Evolutionary conservation across 345 rosid species (phyloP), one percentile per base, ranked within the genome.

Genomic region (Salix dunnii): DNA sequence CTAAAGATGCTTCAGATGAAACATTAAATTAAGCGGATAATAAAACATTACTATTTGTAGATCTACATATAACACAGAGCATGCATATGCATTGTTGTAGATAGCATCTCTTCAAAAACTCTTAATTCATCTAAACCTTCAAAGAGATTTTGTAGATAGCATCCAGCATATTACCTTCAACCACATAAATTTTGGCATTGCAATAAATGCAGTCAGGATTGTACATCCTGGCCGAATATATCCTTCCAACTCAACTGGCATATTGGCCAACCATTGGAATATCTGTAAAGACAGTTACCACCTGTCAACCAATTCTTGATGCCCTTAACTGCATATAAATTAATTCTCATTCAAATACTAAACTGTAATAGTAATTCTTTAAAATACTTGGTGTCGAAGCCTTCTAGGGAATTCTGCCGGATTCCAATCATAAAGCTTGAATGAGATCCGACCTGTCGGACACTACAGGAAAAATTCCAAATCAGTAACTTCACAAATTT

Each of bases 371-470:
- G 82, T 60, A 86, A 83, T 79, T 86, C 82, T 82, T 87, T 86
- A 86, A 86, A 81, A 82, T 96, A 96, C 99, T 92, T 96, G 99
- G 81, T 88, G 99, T 77, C 98, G 97, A 63, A 96, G 98, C 88
- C 97, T 91, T 88, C 99, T 88, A 2, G 99, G 99, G 80, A 96
- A 96, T 82, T 96, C 99, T 4, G 98, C 98, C 2, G 98, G 99
- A 86, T 96, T 96, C 99, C 99, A 96, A 74, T 96, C 99, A 84
- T 93, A 93, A 74, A 95, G 98, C 90, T 92, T 93, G 85, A 92
- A 93, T n/a, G 98, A 93, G 82, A 96, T 92, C 78, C 97, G 90
- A 72, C 97, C 99, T 69, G 99, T 91, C 68, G 99, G 98, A 71
- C 98, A 93, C 99, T 96, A 71, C 69, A 91, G 60, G 23, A 73